Percentiles rank a stretch among this genome's conserved stretches.
Evolutionary conservation across 805 yeast species (phyloP).

Genomic region (Metschnikowia baotianmanensis): DNA sequence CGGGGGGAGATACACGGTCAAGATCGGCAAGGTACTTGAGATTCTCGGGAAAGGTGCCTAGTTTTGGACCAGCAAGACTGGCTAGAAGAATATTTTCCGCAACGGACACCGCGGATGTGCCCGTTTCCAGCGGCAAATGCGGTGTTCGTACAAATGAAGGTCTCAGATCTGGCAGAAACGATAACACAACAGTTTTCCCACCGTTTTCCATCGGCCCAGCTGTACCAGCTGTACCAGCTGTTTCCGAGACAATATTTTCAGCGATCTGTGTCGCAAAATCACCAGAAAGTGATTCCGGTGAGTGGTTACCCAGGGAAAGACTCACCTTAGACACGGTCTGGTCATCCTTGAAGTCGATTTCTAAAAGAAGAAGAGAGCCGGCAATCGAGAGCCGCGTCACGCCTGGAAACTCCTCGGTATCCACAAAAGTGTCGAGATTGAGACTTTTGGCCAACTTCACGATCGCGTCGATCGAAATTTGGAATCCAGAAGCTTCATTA

Average conservation of each 20-base stretch:
- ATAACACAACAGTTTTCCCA: not conserved
- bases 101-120: not conserved
- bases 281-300: not conserved
- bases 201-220: not conserved
- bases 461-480: constrained; percentile 35
- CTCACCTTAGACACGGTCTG: constrained; percentile 27
- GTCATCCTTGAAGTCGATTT: constrained; percentile 35
- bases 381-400: constrained; percentile 37
- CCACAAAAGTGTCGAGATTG: constrained; percentile 41
- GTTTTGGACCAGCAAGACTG: constrained; percentile 23
- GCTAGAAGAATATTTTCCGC: constrained; percentile 32
- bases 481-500: constrained; percentile 31
- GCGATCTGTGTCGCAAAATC: not conserved
- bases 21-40: constrained; percentile 35
- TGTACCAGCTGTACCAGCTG: not conserved
- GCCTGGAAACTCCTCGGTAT: constrained; percentile 23
- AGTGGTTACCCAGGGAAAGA: constrained; percentile 36
- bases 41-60: constrained; percentile 35
- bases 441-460: constrained; percentile 41
- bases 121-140: not conserved
- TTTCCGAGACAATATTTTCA: not conserved
- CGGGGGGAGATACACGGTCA: constrained; percentile 33
- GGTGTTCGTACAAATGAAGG: constrained; percentile 3
- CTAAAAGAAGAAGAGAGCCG: constrained; percentile 39
- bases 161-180: constrained; percentile 3